Percentiles rank a stretch among this genome's conserved stretches.
These are phyloP conservation scores for Penicillium malachiteum DNA, from an alignment of 495 filamentous ascomycete species.

Conservation along the genomic window DNA sequence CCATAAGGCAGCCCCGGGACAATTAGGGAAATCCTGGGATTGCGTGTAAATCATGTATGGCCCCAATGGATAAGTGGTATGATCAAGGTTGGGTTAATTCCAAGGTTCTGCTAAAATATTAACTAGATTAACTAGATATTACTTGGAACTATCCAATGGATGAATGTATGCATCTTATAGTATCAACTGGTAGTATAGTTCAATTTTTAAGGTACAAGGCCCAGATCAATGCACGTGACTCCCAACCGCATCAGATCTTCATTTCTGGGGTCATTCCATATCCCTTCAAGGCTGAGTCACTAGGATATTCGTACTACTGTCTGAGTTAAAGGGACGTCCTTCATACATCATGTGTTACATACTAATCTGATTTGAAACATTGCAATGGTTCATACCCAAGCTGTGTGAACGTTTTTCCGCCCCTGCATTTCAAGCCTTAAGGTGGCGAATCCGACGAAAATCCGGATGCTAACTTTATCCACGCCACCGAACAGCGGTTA, in stretches of 20 bases:
- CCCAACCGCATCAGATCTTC: conserved; percentile 1
- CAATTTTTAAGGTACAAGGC: conserved; percentile 2
- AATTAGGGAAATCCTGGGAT: neutral
- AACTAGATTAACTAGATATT: neutral
- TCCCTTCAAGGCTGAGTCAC: too few species aligned
- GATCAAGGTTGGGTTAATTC: neutral
- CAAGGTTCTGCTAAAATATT: too few species aligned
- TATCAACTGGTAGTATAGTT: neutral
- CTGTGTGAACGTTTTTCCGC: neutral
- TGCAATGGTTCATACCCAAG: too few species aligned
- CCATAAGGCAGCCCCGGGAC: neutral
- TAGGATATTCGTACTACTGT: too few species aligned
- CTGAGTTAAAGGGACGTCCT: too few species aligned
- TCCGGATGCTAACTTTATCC: too few species aligned
- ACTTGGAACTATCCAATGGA: neutral
- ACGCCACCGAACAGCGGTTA: too few species aligned
- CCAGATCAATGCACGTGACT: neutral
- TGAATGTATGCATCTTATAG: neutral
- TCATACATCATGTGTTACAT: too few species aligned
- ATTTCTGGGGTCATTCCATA: neutral
- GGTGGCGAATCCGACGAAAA: conserved; percentile 17
- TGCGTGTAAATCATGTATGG: too few species aligned
- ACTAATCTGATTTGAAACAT: too few species aligned
- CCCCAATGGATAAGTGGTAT: neutral
- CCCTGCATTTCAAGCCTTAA: conserved; percentile 10